Conservation (phyloP, 129 eudicot genomes). For the Centella asiatica region DNA sequence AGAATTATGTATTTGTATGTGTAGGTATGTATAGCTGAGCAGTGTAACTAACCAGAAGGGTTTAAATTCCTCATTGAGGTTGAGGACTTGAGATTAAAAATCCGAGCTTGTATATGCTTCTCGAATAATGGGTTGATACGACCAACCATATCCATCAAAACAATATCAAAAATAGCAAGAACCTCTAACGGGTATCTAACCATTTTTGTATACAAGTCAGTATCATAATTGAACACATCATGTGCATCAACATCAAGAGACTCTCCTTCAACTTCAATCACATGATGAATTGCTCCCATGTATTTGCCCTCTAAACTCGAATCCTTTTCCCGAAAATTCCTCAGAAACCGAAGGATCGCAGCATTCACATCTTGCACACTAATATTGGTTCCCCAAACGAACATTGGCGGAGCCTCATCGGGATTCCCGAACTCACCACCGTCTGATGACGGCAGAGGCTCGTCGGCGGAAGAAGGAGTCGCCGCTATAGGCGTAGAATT, state of each 20-base stretch:
- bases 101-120: conserved; percentile 89
- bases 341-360: conserved; percentile 66
- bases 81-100: conserved; percentile 62
- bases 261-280: conserved; percentile 74
- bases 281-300: conserved; percentile 59
- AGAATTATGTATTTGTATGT: too few relatives aligned
- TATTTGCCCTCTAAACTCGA: conserved; percentile 62
- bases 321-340: conserved; percentile 50
- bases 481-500: conserved; percentile 35
- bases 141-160: conserved; percentile 79
- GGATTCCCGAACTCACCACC: conserved; percentile 55
- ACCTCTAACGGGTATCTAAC: conserved; percentile 87
- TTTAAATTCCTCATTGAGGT: conserved; percentile 82
- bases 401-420: conserved; percentile 80
- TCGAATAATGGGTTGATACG: conserved; percentile 58
- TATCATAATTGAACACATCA: conserved; percentile 63
- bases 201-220: conserved; percentile 78
- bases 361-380: conserved; percentile 93
- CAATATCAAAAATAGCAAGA: conserved; percentile 84
- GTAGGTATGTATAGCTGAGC: too few relatives aligned
- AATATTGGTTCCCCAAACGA: conserved; percentile 93
- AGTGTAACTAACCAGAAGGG: conserved; percentile 63
- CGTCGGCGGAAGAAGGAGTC: conserved; percentile 49
- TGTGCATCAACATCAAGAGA: conserved; percentile 86
- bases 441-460: conserved; percentile 46